phyloP scores from a whole-genome alignment of 352 stramenopile species.

The Phytophthora sansomeana region DNA sequence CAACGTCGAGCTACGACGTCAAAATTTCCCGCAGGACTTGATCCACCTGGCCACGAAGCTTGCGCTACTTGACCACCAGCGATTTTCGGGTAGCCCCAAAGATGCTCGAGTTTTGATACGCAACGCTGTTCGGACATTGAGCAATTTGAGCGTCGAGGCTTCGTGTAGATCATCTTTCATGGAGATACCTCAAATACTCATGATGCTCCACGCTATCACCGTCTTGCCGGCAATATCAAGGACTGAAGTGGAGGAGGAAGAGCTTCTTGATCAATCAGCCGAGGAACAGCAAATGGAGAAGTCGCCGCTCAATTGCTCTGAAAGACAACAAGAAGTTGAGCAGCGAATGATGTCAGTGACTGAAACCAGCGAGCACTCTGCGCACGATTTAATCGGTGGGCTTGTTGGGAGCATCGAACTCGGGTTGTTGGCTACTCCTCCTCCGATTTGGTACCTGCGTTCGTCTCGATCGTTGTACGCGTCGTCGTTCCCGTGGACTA shows the following conservation, averaged over 20 bases:
- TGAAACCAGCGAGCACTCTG: slow-evolving; percentile 5
- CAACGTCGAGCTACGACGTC: slow-evolving; percentile 59
- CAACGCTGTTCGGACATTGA: slow-evolving; percentile 66
- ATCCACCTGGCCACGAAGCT: slow-evolving; percentile 62
- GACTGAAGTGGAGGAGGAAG: slow-evolving; percentile 10
- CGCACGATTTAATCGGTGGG: not conserved
- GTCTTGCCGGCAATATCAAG: slow-evolving; percentile 23
- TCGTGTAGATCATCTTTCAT: slow-evolving; percentile 57
- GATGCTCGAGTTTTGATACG: slow-evolving; percentile 50
- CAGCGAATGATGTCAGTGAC: slow-evolving; percentile 20
- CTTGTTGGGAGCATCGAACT: slow-evolving; percentile 18
- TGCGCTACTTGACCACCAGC: slow-evolving; percentile 52
- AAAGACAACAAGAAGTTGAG: not conserved
- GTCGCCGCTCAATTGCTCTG: not conserved
- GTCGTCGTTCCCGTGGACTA: slow-evolving; percentile 33
- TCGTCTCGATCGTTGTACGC: slow-evolving; percentile 9
- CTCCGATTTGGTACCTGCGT: slow-evolving; percentile 29
- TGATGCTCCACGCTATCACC: slow-evolving; percentile 50
- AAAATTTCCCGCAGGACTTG: slow-evolving; percentile 61
- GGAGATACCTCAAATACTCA: slow-evolving; percentile 67
- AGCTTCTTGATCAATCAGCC: not conserved
- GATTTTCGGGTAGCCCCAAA: slow-evolving; percentile 20
- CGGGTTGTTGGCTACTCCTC: not conserved
- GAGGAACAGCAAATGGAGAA: slow-evolving; percentile 3
- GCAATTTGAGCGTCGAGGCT: slow-evolving; percentile 73